Evolutionary conservation across 2,329 filamentous ascomycete species (phyloP).

Genomic region (Aspergillus jensenii): DNA sequence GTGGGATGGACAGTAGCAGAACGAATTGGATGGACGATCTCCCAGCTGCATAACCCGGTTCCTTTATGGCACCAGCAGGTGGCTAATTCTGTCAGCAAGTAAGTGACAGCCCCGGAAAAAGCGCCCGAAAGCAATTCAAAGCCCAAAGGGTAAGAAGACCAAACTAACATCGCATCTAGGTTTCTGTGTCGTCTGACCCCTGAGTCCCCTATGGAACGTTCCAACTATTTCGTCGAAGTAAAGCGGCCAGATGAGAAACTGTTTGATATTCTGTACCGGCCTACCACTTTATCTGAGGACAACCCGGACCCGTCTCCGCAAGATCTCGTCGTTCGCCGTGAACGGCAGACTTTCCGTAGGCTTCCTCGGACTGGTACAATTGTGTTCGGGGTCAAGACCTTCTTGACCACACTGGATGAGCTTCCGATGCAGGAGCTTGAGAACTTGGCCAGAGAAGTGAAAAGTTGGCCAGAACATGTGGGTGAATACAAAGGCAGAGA

Average conservation of each 20-base stretch:
- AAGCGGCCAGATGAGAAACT: constrained; percentile 37
- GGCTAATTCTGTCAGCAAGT: constrained; percentile 45
- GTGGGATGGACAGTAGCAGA: constrained; percentile 52
- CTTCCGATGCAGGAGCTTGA: constrained; percentile 42
- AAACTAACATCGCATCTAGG: constrained; percentile 23
- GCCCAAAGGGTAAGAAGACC: no score
- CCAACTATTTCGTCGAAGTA: constrained; percentile 53
- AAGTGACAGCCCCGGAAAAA: constrained; percentile 9
- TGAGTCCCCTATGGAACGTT: constrained; percentile 48
- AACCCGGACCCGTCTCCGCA: constrained; percentile 35
- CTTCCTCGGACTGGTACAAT: constrained; percentile 47
- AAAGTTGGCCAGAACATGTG: constrained; percentile 47
- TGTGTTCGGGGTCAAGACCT: constrained; percentile 52
- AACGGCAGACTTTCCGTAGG: constrained; percentile 51
- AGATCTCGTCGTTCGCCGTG: constrained; percentile 49
- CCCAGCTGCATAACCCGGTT: constrained; percentile 48
- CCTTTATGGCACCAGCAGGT: constrained; percentile 52
- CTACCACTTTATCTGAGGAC: constrained; percentile 40
- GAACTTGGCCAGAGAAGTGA: constrained; percentile 45
- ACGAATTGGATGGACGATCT: constrained; percentile 51
- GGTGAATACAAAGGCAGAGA: constrained; percentile 46
- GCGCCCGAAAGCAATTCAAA: neutral
- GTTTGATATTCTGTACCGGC: constrained; percentile 47
- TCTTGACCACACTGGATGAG: constrained; percentile 42
- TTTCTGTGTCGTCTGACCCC: constrained; percentile 49